Conservation (phyloP, 306 rosid species). For the Begonia masoniana region DNA sequence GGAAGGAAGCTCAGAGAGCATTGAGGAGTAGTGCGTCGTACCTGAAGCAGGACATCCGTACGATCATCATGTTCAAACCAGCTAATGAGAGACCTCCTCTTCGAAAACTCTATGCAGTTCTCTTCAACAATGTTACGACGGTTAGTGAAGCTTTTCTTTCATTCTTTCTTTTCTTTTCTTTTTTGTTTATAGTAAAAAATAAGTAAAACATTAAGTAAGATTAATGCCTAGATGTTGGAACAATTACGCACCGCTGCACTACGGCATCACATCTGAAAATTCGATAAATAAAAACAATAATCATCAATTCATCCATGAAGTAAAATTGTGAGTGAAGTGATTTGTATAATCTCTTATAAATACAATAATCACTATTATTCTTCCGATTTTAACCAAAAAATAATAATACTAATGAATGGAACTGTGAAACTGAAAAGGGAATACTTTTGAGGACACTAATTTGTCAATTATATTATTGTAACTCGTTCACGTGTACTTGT, state of each 20-base stretch:
- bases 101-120: conserved; percentile 49
- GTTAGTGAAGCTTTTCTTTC: conserved; percentile 11
- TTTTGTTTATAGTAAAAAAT: neutral
- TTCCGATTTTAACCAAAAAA: no score
- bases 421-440: no score
- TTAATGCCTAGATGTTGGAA: conserved; percentile 1
- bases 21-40: conserved; percentile 37
- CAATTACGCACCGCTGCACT: neutral
- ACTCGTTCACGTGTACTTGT: no score
- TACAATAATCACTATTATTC: no score
- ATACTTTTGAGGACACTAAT: no score
- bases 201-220: neutral
- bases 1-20: conserved; percentile 48
- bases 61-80: conserved; percentile 50
- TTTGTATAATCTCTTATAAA: no score
- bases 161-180: no score
- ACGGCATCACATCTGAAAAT: neutral
- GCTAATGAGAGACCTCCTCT: conserved; percentile 46
- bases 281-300: no score
- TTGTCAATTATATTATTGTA: no score
- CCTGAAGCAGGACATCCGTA: conserved; percentile 46
- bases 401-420: no score
- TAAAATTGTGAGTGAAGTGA: no score
- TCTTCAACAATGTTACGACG: conserved; percentile 38
- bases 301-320: no score